Evolutionary conservation across 768 basidiomycete genomes (phyloP), one percentile per base, ranked within the genome.

Genomic region (Naganishia onofrii): DNA sequence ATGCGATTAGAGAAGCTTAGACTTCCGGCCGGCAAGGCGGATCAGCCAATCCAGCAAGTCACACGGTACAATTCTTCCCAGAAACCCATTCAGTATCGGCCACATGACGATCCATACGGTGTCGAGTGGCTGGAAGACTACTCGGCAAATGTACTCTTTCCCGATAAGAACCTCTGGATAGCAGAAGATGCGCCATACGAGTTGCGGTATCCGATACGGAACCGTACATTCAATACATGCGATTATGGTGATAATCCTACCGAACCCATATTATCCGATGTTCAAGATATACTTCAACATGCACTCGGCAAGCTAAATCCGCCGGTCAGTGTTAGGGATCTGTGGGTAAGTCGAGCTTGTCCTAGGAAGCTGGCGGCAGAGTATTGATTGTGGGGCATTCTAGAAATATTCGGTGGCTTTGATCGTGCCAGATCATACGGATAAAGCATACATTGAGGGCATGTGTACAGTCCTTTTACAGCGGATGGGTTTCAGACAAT

Each of bases 381-480:
- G 7, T 34, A 57, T 23, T 28, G 6, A 32, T 42, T 46, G 19
- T 17, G 0, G 1, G 15, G 31, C 10, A 3, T 3, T 28, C 0
- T 73, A 98, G 94, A 87, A 91, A 69, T 90, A 89, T 80, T 93
- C 92, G 1, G 88, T 89, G 15, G 80, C 97, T 44, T 84, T 99
- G 4, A 87, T 98, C 36, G 88, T 98, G 28, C 94, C 96, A 8
- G 96, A 99, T 79, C 88, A 92, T 73, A 92, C 90, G 76, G 91
- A 95, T 68, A 86, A 91, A 65, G 79, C 84, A 13, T 97, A 95
- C 76, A 87, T 97, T 67, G 87, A 88, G 71, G 89, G 90, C 69
- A 83, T 93, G 75, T 84, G 87, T 8, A 86, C 89, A 70, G 79
- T 95, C 12, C 81, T 98, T 12, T 77, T 97, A 38, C 81, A 86